Base-by-base conservation (phyloP, 1,139 yeast species). In the Debaryomycetaceae sp. region DNA sequence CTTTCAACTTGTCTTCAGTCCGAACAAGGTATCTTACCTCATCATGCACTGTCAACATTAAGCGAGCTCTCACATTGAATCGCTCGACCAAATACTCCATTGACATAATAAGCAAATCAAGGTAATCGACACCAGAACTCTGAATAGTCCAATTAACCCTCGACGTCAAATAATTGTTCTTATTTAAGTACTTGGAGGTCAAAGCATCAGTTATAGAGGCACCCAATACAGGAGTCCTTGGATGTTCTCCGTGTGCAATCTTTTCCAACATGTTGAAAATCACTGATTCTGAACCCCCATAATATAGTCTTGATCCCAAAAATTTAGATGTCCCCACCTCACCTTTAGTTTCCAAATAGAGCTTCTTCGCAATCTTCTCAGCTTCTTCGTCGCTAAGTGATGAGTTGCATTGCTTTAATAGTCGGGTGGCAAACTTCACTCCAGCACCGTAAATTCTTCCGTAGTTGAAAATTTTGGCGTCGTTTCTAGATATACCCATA, bases 371-470 rank as follows among this genome's bases (percentile, higher is more conserved):
- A 36, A 82, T 80, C 20, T 62, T 59, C n/a, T 69, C 69, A 1
- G 97, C 96, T 46, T 86, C 84, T 1, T 65, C 69, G 31, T 87
- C 95, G n/a, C 82, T 63, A 33, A 90, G 62, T 1, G 68, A 60
- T 0, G 95, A 84, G 57, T 90, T 89, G 64, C 91, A 91, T 60
- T 87, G 91, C 53, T 87, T 85, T 49, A 95, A 71, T 42, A 91
- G 68, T 34, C 86, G 80, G 0, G 90, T 77, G 0, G 99, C 97
- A 69, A 91, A 93, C 56, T 82, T 86, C 13, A 86, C 82, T 1
- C 99, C 99, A 0, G 99, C 99, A 17, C 99, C 99, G 64, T 95
- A 95, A 38, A 95, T 93, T 53, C 99, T 76, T 24, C 99, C 99
- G 65, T 95, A 95, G 60, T 95, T 95, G 74, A 95, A 95, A 20